Evolutionary conservation across 169 alveolate genomes (phyloP).

Genomic region (Eimeria tenella): DNA sequence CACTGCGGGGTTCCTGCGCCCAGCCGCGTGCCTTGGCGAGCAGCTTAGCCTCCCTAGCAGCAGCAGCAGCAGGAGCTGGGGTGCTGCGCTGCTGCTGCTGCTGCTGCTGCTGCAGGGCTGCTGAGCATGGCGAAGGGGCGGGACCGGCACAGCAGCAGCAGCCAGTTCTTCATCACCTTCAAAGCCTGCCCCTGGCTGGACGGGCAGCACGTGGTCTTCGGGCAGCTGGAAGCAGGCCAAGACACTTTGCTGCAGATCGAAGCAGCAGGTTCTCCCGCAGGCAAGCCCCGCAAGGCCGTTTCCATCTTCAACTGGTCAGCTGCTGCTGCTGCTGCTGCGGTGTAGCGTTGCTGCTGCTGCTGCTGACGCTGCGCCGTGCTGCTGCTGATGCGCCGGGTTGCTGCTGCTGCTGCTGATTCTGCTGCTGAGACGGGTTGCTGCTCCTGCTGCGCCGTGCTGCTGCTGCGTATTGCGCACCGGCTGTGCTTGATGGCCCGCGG

Average conservation of each 20-base stretch:
- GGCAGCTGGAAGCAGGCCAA: conserved; percentile 88
- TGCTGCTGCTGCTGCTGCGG: not conserved
- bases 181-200: conserved; percentile 96
- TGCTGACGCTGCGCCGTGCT: not conserved
- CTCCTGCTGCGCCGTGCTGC: too few species aligned
- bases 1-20: too few species aligned
- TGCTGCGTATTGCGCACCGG: too few species aligned
- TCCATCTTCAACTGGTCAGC: conserved; percentile 85
- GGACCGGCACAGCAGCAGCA: conserved; percentile 90
- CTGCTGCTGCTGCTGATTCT: too few species aligned
- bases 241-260: conserved; percentile 88
- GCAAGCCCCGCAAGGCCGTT: conserved; percentile 87
- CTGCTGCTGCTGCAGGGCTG: conserved; percentile 81
- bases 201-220: conserved; percentile 94
- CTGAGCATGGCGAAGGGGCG: conserved; percentile 90
- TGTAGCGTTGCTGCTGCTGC: not conserved
- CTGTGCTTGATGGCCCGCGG: too few species aligned
- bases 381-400: not conserved
- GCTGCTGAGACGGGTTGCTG: too few species aligned
- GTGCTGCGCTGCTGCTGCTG: not conserved
- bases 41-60: not conserved
- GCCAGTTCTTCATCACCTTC: conserved; percentile 95
- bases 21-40: too few species aligned
- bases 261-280: conserved; percentile 86
- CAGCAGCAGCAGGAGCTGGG: not conserved